Percentiles rank a stretch among this genome's conserved stretches.
These are phyloP conservation scores for Colletotrichum phormii DNA, from an alignment of 2,329 filamentous ascomycete genomes.

Conservation along the genomic window DNA sequence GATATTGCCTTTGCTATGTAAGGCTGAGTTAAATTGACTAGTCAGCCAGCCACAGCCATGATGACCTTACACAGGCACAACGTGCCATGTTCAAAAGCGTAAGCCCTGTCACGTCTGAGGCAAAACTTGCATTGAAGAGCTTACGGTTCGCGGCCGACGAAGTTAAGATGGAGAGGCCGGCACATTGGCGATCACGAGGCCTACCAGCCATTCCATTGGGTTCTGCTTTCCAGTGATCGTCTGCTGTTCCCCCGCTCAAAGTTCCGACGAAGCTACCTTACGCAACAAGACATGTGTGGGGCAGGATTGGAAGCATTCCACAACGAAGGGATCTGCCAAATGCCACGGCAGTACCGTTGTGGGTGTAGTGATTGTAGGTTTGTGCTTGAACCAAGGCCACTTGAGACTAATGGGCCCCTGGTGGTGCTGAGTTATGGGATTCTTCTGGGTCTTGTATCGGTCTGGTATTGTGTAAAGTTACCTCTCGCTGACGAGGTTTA, in stretches of 20 bases:
- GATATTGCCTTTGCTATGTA: background rate
- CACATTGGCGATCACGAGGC: background rate
- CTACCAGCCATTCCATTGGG: background rate
- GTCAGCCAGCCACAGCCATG: background rate
- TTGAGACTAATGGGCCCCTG: background rate
- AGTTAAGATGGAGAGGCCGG: background rate
- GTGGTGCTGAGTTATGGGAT: background rate
- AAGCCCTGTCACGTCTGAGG: background rate
- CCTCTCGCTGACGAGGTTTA: background rate
- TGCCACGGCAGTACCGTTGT: background rate
- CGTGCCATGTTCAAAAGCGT: background rate
- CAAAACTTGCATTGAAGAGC: background rate
- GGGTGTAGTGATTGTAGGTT: background rate
- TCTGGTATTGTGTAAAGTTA: background rate
- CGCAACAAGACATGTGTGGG: background rate
- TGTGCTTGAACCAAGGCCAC: slow-evolving; percentile 2
- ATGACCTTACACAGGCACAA: background rate
- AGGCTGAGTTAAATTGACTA: background rate
- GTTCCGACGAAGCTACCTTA: slow-evolving; percentile 14
- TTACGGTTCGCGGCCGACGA: slow-evolving; percentile 1
- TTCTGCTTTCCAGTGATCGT: background rate
- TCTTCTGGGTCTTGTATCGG: background rate
- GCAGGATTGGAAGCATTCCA: background rate
- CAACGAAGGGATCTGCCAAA: slow-evolving; percentile 11
- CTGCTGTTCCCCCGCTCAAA: background rate